Evolutionary conservation across 1,284 basidiomycete species (phyloP).

Genomic region (Entoloma clypeatum): DNA sequence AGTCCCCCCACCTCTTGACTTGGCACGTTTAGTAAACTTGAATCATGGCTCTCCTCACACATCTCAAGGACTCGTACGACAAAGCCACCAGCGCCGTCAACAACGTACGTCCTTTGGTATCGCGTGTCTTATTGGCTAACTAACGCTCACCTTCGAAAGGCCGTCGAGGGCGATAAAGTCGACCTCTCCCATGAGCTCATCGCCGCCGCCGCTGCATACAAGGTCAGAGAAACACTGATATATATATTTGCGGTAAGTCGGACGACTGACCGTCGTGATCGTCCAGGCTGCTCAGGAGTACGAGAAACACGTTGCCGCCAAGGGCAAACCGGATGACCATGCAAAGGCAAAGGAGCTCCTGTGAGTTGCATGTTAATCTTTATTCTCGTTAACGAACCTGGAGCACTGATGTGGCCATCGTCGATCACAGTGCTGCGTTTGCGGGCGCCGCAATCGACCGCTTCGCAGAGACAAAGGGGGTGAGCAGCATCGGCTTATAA

Average conservation of each 20-base stretch:
- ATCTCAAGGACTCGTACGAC: no score
- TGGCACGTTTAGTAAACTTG: no score
- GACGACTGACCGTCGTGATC: neutral
- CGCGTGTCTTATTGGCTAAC: no score
- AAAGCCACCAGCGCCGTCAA: no score
- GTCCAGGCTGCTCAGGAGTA: conserved; percentile 57
- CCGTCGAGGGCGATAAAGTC: conserved; percentile 58
- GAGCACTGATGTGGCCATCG: no score
- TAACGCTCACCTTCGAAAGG: no score
- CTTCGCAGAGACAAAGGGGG: conserved; percentile 49
- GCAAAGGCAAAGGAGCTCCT: conserved; percentile 41
- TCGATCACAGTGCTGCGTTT: conserved; percentile 40
- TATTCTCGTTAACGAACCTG: neutral
- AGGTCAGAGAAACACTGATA: conserved; percentile 26
- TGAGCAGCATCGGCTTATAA: conserved; percentile 22
- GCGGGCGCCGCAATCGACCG: conserved; percentile 43
- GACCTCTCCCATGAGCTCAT: conserved; percentile 62
- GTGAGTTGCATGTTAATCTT: conserved; percentile 11
- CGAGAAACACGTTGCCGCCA: conserved; percentile 42
- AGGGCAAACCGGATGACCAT: conserved; percentile 42
- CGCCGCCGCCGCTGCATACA: conserved; percentile 54
- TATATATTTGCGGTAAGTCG: no score
- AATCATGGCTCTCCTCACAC: no score
- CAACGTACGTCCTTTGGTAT: no score
- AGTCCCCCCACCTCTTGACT: no score